Base-by-base conservation (phyloP, 495 filamentous ascomycete genomes). In the Talaromyces trachyspermus region DNA sequence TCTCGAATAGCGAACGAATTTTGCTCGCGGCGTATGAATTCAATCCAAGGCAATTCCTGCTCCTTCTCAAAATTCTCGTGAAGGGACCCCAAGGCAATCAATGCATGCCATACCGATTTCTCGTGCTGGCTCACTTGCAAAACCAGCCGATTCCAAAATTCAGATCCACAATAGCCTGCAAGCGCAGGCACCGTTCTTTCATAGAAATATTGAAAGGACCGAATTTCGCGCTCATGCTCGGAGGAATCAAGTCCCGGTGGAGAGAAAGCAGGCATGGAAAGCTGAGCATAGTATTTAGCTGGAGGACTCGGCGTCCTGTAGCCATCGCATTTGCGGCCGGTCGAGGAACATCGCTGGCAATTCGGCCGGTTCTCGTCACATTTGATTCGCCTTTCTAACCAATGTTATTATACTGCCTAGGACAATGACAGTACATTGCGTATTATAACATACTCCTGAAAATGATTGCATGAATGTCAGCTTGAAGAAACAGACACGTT, bases 141-240 rank as follows among this genome's bases (percentile, higher is more conserved):
- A 10, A 83, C 53, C 0, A 65, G 30, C 64, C 36, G 65, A 60
- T n/a, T 71, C 80, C 79, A 84, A 48, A 84, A 80, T 4, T 70
- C 71, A 10, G 74, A 80, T 43, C 76, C 72, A 46, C 80, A 83
- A 58, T 79, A 83, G 2, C 80, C 80, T 5, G 78, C 76, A 24
- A 84, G 57, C 49, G 81, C 77, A 37, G 59, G 71, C 1, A 78
- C 74, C 0, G 78, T 83, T 25, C 74, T 72, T 40, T 72, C 71
- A 24, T 71, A 71, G 51, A 84, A 84, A 35, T 81, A 64, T 52
- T 80, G 70, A 48, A 82, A 81, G 42, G 76, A 81, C 14, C 71
- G 67, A 33, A 66, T 66, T 52, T 82, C 77, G 2, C 36, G 46
- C 3, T 42, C 18, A 17, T 49, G 36, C 32, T 55, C 55, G 12